Evolutionary conservation across 2,329 filamentous ascomycete genomes (phyloP), one percentile per base, ranked within the genome.

Genomic region (Verticillium longisporum): DNA sequence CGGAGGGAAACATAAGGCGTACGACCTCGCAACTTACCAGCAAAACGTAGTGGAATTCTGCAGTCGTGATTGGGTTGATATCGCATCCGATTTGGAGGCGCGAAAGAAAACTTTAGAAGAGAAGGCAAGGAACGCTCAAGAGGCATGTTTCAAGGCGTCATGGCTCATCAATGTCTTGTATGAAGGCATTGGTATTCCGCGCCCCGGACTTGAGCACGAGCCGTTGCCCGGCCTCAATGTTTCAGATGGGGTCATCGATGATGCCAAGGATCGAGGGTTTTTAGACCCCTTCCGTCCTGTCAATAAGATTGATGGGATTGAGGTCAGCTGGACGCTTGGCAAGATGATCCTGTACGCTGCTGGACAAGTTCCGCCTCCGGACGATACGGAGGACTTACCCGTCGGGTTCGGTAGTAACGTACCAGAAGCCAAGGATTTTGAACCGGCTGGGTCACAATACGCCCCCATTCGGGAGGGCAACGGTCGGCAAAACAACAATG

Each of bases 91-190:
- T 26, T 76, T 97, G 4, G 77, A 82, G 10, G 71, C 73, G n/a
- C 74, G 88, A 55, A 89, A 89, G 70, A 94, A 91, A 63, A 86
- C 86, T 61, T 88, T 86, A 79, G 89, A 90, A 14, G 86, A 90
- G 64, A 92, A 93, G 66, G 83, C 92, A 1, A 85, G 89, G 68
- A 90, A 88, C 57, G 93, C 93, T 5, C 85, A 89, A 65, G 88
- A 96, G 70, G 90, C 96, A 1, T 99, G 95, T 73, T 99, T 99
- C 82, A 99, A 99, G 74, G 93, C 95, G 0, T 95, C 92, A 5
- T 99, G 96, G 95, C 80, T 99, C 55, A 97, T 99, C 71, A 99
- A 96, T 68, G 88, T 99, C 70, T 81, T 99, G 4, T 94, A 99
- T 69, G 91, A 97, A 64, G 95, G 95, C 1, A 97, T 99, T 66